Conservation (phyloP, 1,284 basidiomycete genomes). For the Boletellus dicymbophilus region DNA sequence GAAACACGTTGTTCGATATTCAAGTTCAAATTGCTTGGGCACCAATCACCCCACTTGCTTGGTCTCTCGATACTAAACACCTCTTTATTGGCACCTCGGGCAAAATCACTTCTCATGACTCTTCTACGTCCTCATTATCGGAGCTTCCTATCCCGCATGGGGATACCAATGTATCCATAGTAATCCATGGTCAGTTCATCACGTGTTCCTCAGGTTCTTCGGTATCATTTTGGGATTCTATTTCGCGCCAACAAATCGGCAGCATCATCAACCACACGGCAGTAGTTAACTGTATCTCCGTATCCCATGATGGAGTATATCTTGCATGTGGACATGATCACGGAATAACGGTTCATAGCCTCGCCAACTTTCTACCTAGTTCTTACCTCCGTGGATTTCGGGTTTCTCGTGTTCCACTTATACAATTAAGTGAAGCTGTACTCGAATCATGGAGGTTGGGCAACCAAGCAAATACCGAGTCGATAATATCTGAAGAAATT, state of each 20-base stretch:
- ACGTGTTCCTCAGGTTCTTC: not conserved
- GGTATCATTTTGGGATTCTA: not conserved
- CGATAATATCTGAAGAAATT: constrained; percentile 1
- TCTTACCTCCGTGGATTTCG: not conserved
- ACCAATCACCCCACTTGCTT: too few species aligned
- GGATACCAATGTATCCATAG: not conserved
- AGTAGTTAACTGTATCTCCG: not conserved
- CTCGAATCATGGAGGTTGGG: not conserved
- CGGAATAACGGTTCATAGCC: not conserved
- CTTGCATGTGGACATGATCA: not conserved
- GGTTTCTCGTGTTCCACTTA: not conserved
- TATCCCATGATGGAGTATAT: too few species aligned
- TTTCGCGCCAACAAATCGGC: not conserved
- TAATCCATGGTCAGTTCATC: not conserved
- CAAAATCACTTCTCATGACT: not conserved
- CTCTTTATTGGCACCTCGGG: too few species aligned
- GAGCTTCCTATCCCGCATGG: not conserved
- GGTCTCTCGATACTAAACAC: too few species aligned
- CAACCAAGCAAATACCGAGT: not conserved
- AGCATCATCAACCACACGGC: not conserved
- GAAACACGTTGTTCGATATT: not conserved
- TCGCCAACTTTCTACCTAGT: not conserved
- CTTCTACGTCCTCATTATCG: not conserved
- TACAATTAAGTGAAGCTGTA: not conserved
- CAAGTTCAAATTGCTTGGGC: not conserved